A percentile compares a stretch with the other conserved stretches of the same genome.
phyloP scores from a whole-genome alignment of 805 yeast genomes.

The Kazachstania taianensis region DNA sequence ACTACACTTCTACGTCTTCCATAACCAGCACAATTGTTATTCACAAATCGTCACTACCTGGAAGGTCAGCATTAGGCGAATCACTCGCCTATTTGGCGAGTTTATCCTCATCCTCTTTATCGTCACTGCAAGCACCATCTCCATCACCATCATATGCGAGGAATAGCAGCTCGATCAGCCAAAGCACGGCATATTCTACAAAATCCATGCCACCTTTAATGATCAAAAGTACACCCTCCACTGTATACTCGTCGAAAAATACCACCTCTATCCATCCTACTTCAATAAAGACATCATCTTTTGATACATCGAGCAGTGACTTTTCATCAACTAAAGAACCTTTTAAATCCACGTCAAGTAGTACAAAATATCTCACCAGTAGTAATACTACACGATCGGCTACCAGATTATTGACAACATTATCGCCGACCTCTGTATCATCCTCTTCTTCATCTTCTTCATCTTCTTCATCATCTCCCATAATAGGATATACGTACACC shows the following conservation, averaged over 20 bases:
- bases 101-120: not conserved
- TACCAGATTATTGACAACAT: not conserved
- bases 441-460: not conserved
- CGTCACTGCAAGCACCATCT: conserved; percentile 1
- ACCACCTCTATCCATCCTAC: too few species aligned
- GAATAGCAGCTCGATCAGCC: not conserved
- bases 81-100: not conserved
- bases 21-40: not conserved
- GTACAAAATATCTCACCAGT: too few species aligned
- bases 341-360: too few species aligned
- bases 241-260: too few species aligned
- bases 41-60: conserved; percentile 1
- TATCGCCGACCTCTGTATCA: not conserved
- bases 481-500: conserved; percentile 8
- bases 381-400: too few species aligned
- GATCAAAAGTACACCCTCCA: too few species aligned
- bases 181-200: not conserved
- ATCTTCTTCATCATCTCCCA: not conserved
- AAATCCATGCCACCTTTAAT: too few species aligned
- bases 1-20: too few species aligned
- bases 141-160: not conserved
- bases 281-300: too few species aligned
- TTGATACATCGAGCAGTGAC: too few species aligned
- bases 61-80: conserved; percentile 1
- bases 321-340: too few species aligned